Conservation (phyloP, 768 basidiomycete species). For the Phlebiopsis flavidoalba region DNA sequence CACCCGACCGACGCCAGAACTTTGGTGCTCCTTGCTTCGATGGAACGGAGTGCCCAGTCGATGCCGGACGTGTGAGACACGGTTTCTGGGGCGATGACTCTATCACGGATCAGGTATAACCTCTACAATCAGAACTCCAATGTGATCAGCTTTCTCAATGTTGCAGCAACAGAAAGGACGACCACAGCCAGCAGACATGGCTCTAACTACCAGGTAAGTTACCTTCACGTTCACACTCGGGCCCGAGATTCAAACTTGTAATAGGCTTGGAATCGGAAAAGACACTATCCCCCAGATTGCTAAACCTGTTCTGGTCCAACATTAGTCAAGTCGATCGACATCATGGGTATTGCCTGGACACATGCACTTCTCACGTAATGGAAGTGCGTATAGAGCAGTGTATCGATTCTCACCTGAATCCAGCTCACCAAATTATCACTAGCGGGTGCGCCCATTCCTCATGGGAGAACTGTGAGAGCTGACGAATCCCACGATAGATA, state of each 20-base stretch:
- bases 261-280: conserved; percentile 51
- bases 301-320: conserved; percentile 37
- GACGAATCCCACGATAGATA: neutral
- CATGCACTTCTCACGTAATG: conserved; percentile 47
- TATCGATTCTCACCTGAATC: neutral
- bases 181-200: conserved; percentile 43
- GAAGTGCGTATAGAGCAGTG: conserved; percentile 17
- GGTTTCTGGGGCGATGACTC: no score
- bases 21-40: conserved; percentile 66
- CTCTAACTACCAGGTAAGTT: conserved; percentile 49
- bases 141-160: conserved; percentile 46
- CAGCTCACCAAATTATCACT: neutral
- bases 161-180: conserved; percentile 46
- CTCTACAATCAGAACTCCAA: conserved; percentile 31
- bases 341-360: conserved; percentile 43
- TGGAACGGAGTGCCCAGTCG: conserved; percentile 56
- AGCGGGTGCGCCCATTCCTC: conserved; percentile 54
- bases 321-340: conserved; percentile 41
- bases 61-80: conserved; percentile 57
- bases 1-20: neutral
- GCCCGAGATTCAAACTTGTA: neutral
- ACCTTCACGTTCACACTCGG: neutral
- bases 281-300: conserved; percentile 41
- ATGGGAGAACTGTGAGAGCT: conserved; percentile 50
- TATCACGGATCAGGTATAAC: no score